Percentiles rank a stretch among this genome's conserved stretches.
Conservation (phyloP, 1,284 basidiomycete genomes). For the Xanthoconium separans region DNA sequence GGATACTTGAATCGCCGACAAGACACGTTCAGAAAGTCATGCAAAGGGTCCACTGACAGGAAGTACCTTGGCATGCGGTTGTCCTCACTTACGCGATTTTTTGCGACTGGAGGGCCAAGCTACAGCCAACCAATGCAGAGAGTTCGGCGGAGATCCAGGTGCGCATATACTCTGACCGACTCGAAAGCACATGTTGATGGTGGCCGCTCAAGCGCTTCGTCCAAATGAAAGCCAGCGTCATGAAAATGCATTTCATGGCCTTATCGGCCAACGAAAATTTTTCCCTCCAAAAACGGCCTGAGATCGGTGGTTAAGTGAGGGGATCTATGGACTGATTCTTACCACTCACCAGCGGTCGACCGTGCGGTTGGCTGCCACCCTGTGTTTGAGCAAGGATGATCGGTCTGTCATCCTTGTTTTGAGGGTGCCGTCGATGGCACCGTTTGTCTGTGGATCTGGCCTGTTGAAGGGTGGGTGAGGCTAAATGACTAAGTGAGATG, state of each 20-base stretch:
- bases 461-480: not conserved
- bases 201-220: not conserved
- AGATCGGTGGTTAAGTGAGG: constrained; percentile 8
- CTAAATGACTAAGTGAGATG: not conserved
- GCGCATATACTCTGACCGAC: not conserved
- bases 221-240: constrained; percentile 2
- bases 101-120: not conserved
- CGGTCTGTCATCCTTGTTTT: constrained; percentile 3
- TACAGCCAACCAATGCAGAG: not conserved
- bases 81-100: not conserved
- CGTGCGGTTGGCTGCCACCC: not conserved
- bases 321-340: not conserved
- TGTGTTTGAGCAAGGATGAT: constrained; percentile 1
- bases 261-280: constrained; percentile 7
- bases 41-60: not conserved
- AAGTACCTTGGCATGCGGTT: not conserved
- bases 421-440: not conserved
- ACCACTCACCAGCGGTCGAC: not conserved
- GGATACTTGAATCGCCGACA: constrained; percentile 1
- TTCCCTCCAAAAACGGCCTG: not conserved
- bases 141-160: not conserved
- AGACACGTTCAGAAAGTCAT: constrained; percentile 2
- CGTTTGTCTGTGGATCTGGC: not conserved
- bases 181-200: constrained; percentile 11
- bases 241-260: constrained; percentile 1